These are phyloP conservation scores for Penicillium sp. DNA, from an alignment of 2,329 filamentous ascomycete species.

Conservation along the genomic window DNA sequence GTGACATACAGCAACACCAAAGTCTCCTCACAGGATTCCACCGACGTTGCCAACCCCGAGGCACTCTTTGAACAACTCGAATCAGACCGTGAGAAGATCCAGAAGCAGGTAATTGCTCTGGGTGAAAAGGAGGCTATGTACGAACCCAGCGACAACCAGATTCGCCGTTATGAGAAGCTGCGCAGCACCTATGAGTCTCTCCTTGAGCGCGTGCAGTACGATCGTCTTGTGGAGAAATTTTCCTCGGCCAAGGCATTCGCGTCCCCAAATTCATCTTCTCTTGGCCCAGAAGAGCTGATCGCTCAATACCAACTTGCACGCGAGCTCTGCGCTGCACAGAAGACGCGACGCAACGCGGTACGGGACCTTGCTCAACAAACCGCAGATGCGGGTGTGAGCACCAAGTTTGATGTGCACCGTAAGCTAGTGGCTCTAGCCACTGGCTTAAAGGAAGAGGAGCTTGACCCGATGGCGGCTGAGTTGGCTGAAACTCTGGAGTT, in stretches of 20 bases:
- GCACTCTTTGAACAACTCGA: constrained; percentile 45
- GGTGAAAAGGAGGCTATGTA: constrained; percentile 39
- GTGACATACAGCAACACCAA: constrained; percentile 61
- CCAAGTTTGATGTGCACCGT: constrained; percentile 49
- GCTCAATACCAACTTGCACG: constrained; percentile 32
- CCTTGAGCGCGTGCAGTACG: constrained; percentile 46
- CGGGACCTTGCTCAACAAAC: constrained; percentile 46
- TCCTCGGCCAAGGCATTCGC: constrained; percentile 13
- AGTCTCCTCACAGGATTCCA: constrained; percentile 56
- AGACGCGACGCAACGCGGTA: constrained; percentile 36
- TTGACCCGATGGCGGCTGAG: constrained; percentile 50
- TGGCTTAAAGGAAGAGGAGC: constrained; percentile 48
- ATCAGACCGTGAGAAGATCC: constrained; percentile 45
- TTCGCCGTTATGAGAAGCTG: constrained; percentile 41
- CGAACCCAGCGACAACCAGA: constrained; percentile 37
- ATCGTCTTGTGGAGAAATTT: constrained; percentile 35
- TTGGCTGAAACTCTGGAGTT: constrained; percentile 48
- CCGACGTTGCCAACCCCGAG: constrained; percentile 44
- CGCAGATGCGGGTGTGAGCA: constrained; percentile 47
- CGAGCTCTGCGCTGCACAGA: constrained; percentile 35
- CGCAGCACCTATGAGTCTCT: constrained; percentile 42
- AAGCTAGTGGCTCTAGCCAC: constrained; percentile 50
- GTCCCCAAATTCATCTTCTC: constrained; percentile 15
- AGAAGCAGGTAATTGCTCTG: constrained; percentile 39
- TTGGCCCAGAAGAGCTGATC: constrained; percentile 32